Percentiles rank a stretch among this genome's conserved stretches.
Conservation (phyloP, 1,139 yeast genomes). For the Candida anutae region DNA sequence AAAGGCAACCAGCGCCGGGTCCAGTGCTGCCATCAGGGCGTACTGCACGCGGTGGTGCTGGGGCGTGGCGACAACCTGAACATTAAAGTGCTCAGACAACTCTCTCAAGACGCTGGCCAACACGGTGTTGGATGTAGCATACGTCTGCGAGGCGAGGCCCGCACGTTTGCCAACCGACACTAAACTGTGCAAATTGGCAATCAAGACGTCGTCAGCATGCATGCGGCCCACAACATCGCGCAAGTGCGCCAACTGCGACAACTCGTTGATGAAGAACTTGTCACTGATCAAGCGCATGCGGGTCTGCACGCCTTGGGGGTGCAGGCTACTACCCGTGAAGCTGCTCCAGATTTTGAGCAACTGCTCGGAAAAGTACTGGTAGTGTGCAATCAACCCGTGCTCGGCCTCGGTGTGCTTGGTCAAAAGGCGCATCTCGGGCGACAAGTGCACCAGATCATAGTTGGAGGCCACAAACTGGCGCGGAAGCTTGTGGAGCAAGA, state of each 20-base stretch:
- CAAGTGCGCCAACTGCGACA: conserved; percentile 38
- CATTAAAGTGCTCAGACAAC: conserved; percentile 21
- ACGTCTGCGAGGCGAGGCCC: conserved; percentile 35
- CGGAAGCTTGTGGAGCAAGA: background rate
- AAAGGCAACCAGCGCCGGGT: conserved; percentile 1
- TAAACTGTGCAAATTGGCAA: conserved; percentile 35
- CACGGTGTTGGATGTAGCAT: conserved; percentile 25
- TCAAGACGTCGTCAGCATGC: conserved; percentile 16
- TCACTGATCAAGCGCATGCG: conserved; percentile 29
- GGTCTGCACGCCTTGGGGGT: background rate
- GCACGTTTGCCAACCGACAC: conserved; percentile 33
- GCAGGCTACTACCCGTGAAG: conserved; percentile 11
- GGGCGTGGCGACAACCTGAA: conserved; percentile 17
- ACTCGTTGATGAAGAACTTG: conserved; percentile 37
- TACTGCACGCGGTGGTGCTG: background rate
- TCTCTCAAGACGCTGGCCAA: conserved; percentile 23
- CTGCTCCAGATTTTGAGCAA: conserved; percentile 29
- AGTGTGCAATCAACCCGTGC: conserved; percentile 21
- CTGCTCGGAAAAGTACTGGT: conserved; percentile 24
- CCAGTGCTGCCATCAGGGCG: conserved; percentile 1
- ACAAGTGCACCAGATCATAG: conserved; percentile 14
- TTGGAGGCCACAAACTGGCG: conserved; percentile 2
- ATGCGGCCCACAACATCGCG: conserved; percentile 2
- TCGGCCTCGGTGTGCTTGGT: conserved; percentile 11
- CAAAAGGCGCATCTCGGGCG: conserved; percentile 28